Evolutionary conservation across 441 rosid species (phyloP), one percentile per base, ranked within the genome.

Genomic region (Populus hybrid): DNA sequence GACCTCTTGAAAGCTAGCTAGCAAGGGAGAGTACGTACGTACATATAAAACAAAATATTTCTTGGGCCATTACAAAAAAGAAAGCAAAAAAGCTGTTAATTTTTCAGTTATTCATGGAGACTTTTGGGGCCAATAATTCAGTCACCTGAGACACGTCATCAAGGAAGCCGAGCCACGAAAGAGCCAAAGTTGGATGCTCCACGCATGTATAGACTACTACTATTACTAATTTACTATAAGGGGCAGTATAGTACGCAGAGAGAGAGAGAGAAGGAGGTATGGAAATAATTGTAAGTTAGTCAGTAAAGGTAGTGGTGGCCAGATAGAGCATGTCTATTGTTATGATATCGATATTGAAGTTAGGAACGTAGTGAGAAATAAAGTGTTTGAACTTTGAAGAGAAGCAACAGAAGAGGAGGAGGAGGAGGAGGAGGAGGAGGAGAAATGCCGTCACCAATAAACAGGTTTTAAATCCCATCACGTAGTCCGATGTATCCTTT

Each of bases 101-200:
- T 83, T 76, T 79, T 73, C 76, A 70, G 86, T 77, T 76, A 72
- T 73, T 83, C 76, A 74, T 82, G 86, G 82, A 78, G 82, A 84
- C 89, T 82, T 86, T 84, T 78, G 78, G 78, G 74, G 33, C 68
- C 88, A 82, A 87, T 83, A 86, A 84, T 86, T 78, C 88, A 87
- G 78, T 79, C 87, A 86, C 84, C 83, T 83, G 86, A 77, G 79
- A 75, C 85, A 82, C 83, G 79, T 86, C 82, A 74, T 75, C 80
- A 70, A 64, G 35, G 21, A 80, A 83, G 82, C 85, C 86, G 74
- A 85, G 86, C 85, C 84, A 69, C 74, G 78, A 83, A 80, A 76
- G 83, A 83, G 86, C 84, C 87, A 79, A 83, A 81, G 82, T 80
- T 80, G 78, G 82, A 81, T 79, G 84, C 84, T 81, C 83, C 79